Conservation (phyloP, 805 yeast species). For the Starmerella apicola region DNA sequence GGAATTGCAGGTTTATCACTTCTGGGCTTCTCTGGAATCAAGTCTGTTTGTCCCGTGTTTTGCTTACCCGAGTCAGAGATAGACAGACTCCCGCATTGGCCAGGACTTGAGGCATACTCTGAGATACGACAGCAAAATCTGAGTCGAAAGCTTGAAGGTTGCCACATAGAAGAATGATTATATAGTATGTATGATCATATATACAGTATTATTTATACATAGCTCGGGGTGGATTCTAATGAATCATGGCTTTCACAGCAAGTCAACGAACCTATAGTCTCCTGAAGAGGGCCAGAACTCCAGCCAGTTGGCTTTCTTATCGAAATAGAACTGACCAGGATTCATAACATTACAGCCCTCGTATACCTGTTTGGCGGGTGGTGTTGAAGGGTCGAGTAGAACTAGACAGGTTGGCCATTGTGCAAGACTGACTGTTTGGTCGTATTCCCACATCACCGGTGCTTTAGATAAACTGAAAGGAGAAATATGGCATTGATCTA, state of each 20-base stretch:
- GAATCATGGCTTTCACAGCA: background rate
- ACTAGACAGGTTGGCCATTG: constrained; percentile 63
- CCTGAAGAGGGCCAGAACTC: constrained; percentile 58
- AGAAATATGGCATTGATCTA: constrained; percentile 79
- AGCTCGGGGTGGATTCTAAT: background rate
- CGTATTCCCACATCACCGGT: constrained; percentile 59
- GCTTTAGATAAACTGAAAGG: constrained; percentile 57
- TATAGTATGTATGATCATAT: background rate
- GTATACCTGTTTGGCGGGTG: constrained; percentile 61
- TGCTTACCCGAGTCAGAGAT: constrained; percentile 49
- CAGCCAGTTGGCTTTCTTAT: constrained; percentile 46
- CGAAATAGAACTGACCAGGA: constrained; percentile 43
- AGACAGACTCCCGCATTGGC: constrained; percentile 11
- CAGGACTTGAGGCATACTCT: constrained; percentile 3
- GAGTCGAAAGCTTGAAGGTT: background rate
- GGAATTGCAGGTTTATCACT: constrained; percentile 81
- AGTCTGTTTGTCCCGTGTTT: constrained; percentile 69
- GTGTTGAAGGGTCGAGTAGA: constrained; percentile 59
- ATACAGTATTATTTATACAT: background rate
- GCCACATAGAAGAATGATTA: background rate
- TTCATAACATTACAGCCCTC: constrained; percentile 74
- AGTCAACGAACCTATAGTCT: constrained; percentile 26
- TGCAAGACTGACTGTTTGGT: constrained; percentile 52
- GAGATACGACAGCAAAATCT: background rate
- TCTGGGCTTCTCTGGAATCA: constrained; percentile 48